phyloP scores from a whole-genome alignment of 768 basidiomycete genomes.

The Panaeolus papilionaceus region DNA sequence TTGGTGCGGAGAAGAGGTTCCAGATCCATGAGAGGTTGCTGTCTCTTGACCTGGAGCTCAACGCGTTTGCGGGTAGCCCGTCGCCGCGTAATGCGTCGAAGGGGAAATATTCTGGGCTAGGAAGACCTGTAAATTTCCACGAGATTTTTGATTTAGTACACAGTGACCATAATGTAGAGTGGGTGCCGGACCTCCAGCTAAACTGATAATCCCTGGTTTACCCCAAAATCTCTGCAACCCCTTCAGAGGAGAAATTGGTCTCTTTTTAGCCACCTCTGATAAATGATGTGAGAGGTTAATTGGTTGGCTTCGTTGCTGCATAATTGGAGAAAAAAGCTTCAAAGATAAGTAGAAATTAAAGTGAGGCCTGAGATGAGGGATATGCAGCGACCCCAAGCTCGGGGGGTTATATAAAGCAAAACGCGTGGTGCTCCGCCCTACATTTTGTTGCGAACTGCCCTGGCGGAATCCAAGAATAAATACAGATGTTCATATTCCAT shows the following conservation, averaged over 20 bases:
- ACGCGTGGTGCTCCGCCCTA: not conserved
- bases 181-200: slow-evolving; percentile 68
- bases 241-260: slow-evolving; percentile 67
- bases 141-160: not conserved
- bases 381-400: not conserved
- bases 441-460: no score
- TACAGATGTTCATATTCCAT: no score
- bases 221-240: slow-evolving; percentile 64
- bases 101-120: slow-evolving; percentile 73
- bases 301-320: slow-evolving; percentile 39
- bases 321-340: not conserved
- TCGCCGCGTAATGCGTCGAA: slow-evolving; percentile 66
- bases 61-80: slow-evolving; percentile 26
- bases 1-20: slow-evolving; percentile 52
- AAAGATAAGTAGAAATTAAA: not conserved
- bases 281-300: slow-evolving; percentile 79
- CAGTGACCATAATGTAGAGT: slow-evolving; percentile 9
- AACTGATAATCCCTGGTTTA: slow-evolving; percentile 56
- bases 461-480: no score
- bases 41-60: slow-evolving; percentile 23
- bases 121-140: slow-evolving; percentile 54
- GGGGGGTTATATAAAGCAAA: slow-evolving; percentile 5
- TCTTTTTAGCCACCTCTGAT: slow-evolving; percentile 56
- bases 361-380: not conserved
- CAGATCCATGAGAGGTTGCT: slow-evolving; percentile 62